Evolutionary conservation across 176 grass and related monocot species (phyloP), one percentile per base, ranked within the genome.

Genomic region (Otatea glauca): DNA sequence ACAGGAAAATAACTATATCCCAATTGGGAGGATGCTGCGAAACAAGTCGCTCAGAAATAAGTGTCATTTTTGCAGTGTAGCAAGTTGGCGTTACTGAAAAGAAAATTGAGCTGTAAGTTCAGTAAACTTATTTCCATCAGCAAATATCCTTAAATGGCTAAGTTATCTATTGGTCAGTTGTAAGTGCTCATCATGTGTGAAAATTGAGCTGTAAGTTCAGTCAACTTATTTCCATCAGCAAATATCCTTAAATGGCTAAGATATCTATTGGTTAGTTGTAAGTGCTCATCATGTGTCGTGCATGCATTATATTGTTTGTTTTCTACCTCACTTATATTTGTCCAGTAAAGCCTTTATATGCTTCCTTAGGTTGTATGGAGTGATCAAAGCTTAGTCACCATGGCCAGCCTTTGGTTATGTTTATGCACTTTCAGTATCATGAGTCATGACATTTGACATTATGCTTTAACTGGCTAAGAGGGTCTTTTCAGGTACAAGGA

Each of bases 401-500:
- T 70, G 4, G 2, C 8, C 8, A 44, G 23, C 21, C 39, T 77
- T 32, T 39, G 69, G 21, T 68, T 74, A 60, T 62, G 67, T 58
- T 60, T 51, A 17, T 81, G 24, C 50, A 44, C 70, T 55, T 92
- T 72, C n/a, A 51, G 10, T 84, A 61, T 50, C 35, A 25, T 69
- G 47, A 10, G 35, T 37, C 35, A 37, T 37, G 35, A 4, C 9
- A 68, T 59, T 43, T 79, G 27, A 7, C 41, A 20, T 29, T 74
- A 61, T 55, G 14, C 13, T 91, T 77, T 88, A 38, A 88, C 24
- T 20, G 70, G 38, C 14, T 72, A 88, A 88, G 51, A 45, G 35
- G 35, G 1, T 71, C 15, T 70, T 82, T 87, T 29, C 83, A 98
- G 96, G 85, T 98, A 98, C 85, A 25, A 92, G 29, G 91, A 95